Evolutionary conservation across 805 yeast genomes (phyloP), one percentile per base, ranked within the genome.

Genomic region (Peterozyma toletana): DNA sequence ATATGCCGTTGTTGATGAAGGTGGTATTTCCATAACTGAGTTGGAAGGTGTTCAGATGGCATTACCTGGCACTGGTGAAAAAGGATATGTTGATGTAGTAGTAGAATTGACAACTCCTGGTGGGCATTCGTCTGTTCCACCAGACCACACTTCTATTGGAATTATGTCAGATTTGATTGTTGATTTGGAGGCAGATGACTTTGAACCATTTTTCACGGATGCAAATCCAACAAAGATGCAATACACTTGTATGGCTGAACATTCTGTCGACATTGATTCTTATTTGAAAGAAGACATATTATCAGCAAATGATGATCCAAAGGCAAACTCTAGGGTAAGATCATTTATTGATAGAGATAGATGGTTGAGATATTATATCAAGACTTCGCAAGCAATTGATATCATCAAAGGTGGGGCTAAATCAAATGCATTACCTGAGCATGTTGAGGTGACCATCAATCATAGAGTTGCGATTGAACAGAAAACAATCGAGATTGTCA

Each of bases 121-220:
- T 18, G 78, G 78, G 0, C 79, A 73, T 53, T 71, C 77, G 0
- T 68, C 75, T 0, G 57, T 72, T 15, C 78, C 79, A 4, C 77
- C 75, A 14, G 57, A 62, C 16, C 75, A 72, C 52, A 72, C 78
- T 0, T 56, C 70, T 1, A 73, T 73, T 50, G 78, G 79, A 0
- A 60, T 72, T 3, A 56, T 72, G 55, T 62, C 75, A 3, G 63
- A 66, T 45, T 56, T 74, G 45, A 60, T 71, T 15, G 60, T 54
- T 17, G 54, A 50, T 35, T 57, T 72, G 37, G 78, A 74, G 45
- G 59, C 56, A 14, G 43, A 44, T n/a, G 66, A 55, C 33, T 72
- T 60, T 45, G 56, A 60, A 14, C 60, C 70, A 17, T 53, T 67
- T 18, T 53, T 74, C 33, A 60, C 73, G 11, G 64, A 66, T 40